Evolutionary conservation across 345 rosid genomes (phyloP), one percentile per base, ranked within the genome.

Genomic region (Schrenkiella parvula): DNA sequence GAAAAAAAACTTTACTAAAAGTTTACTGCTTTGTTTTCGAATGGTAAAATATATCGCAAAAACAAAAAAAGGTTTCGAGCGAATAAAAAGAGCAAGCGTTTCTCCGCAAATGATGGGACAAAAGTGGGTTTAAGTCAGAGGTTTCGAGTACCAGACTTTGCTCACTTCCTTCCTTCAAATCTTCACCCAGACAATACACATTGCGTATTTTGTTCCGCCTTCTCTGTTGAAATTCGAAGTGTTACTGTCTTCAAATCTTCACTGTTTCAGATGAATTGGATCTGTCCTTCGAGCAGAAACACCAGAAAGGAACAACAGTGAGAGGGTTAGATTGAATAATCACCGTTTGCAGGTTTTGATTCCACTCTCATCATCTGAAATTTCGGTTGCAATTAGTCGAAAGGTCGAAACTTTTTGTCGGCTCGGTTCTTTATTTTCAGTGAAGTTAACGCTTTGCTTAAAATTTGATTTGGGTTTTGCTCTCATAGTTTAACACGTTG

Each of bases 71-170:
- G n/a, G 21, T n/a, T n/a, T 8, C 7, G 22, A 61, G 41, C 10
- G 11, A 31, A 29, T 0, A 64, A 48, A 54, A 43, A 54, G 31
- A 29, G 18, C 10, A 46, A 53, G 57, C 37, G 55, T 54, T 73
- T 64, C 77, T 64, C 69, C 69, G 79, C 74, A 67, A 60, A 61
- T 60, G 57, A 60, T 23, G 79, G 69, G 64, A 42, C 78, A 59
- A 59, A 59, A 59, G 63, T 51, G 39, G 51, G 18, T 56, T 56
- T 6, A 18, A 62, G 47, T 73, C 68, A 28, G 64, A 60, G 79
- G 61, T 74, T 48, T 54, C 15, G 37, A 14, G 37, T 61, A 23
- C 53, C 10, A 37, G 22, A 61, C 53, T 13, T 56, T 53, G 3
- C 42, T 56, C 63, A 57, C 50, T 44, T 26, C 29, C 61, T 59